These are phyloP conservation scores for Agroathelia rolfsii DNA, from an alignment of 1,284 basidiomycete genomes.

Conservation along the genomic window DNA sequence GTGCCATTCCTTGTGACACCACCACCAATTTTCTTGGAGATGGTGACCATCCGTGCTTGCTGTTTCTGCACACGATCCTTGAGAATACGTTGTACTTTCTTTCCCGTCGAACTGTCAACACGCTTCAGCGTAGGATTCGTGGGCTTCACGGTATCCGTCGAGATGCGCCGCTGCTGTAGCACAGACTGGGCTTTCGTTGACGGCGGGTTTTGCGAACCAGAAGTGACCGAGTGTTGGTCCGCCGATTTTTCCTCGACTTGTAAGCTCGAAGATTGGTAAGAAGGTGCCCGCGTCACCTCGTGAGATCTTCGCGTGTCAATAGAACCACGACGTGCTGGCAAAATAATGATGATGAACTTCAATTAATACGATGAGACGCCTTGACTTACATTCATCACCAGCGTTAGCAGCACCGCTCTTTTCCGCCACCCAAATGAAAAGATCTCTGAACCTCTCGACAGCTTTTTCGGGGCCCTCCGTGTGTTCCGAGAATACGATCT, in stretches of 20 bases:
- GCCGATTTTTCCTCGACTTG: no score
- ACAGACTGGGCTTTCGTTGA: no score
- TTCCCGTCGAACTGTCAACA: conserved; percentile 39
- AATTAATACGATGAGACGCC: no score
- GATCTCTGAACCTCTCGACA: conserved; percentile 73
- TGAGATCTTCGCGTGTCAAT: no score
- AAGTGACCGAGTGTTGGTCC: no score
- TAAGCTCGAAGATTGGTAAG: no score
- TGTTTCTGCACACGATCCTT: conserved; percentile 65
- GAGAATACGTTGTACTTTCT: conserved; percentile 64
- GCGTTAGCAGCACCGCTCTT: conserved; percentile 28
- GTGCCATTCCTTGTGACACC: conserved; percentile 48
- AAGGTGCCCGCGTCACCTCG: no score
- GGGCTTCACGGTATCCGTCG: no score
- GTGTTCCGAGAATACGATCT: conserved; percentile 76
- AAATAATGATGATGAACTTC: no score
- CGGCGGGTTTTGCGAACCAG: no score
- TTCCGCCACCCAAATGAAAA: conserved; percentile 79
- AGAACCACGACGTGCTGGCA: no score
- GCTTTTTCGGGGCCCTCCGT: conserved; percentile 83
- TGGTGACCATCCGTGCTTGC: conserved; percentile 61
- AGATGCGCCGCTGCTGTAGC: no score
- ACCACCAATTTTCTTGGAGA: conserved; percentile 66
- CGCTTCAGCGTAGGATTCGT: conserved; percentile 26
- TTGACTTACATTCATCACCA: conserved; percentile 12